Base-by-base conservation (phyloP, 257 asterid species). In the Apocynum venetum region DNA sequence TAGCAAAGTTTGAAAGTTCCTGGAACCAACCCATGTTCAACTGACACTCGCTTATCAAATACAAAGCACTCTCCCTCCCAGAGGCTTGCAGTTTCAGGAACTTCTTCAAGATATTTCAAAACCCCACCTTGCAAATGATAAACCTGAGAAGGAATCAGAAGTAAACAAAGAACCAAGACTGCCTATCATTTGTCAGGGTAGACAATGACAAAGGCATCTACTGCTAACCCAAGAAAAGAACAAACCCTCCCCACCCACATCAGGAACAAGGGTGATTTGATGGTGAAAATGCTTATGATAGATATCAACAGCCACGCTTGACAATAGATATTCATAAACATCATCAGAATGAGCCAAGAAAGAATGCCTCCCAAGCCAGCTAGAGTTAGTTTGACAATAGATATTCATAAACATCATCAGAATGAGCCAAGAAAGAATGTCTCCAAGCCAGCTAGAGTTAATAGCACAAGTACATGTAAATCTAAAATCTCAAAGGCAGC, bases 41-140 rank as follows among this genome's bases (percentile, higher is more conserved):
- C 99, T 0, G 99, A 91, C 5, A 95, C 99, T 20, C 99, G 92
- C 55, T 95, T 93, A 80, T 95, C 99, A 77, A 95, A 95, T 77
- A 93, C 98, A 60, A 95, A 95, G 85, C 99, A 95, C 77, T 95
- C 97, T 11, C 98, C 97, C 70, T 93, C 96, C 99, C 99, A 96
- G 0, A 93, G 90, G 88, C 98, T 91, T 78, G 87, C 88, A 0
- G 80, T 71, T 85, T 87, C 85, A 48, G 97, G 97, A 60, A 96
- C 91, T 88, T 96, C 98, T 86, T 93, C 97, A 0, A 96, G 93
- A 86, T 93, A 96, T 76, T 92, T 96, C 91, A 96, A 83, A 60
- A 96, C 93, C 76, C 99, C 97, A 44, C 98, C 99, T 89, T 90
- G 81, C 52, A 96, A 88, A 84, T 96, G 99, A 89, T 93, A 96